A percentile compares a stretch with the other conserved stretches of the same genome.
Conservation (phyloP, 306 rosid genomes). For the Cicer judaicum region DNA sequence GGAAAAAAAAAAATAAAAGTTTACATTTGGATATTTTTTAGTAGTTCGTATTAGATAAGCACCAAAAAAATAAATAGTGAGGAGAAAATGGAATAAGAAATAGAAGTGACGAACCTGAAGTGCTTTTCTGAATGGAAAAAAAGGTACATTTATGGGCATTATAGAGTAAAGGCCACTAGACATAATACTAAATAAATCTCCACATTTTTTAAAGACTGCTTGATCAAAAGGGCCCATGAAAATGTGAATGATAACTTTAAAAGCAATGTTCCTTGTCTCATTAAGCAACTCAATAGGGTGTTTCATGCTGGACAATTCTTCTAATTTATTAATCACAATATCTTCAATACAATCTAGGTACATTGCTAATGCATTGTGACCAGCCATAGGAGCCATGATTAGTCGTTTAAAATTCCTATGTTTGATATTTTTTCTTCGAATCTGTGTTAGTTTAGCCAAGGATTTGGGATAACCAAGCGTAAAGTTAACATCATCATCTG, state of each 20-base stretch:
- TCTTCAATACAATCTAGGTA: conserved; percentile 38
- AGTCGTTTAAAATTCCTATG: too few species aligned
- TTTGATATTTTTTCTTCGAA: too few species aligned
- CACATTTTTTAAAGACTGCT: background rate
- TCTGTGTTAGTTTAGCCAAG: background rate
- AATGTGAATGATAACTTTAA: conserved; percentile 41
- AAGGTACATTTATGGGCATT: conserved; percentile 31
- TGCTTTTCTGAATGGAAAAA: conserved; percentile 44
- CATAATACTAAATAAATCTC: background rate
- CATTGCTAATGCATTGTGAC: conserved; percentile 22
- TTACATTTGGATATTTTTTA: too few species aligned
- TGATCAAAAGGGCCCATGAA: conserved; percentile 42
- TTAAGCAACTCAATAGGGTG: conserved; percentile 35
- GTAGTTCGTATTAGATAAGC: too few species aligned
- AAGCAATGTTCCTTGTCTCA: conserved; percentile 28
- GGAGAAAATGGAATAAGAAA: background rate
- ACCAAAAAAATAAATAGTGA: too few species aligned
- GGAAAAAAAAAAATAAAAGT: too few species aligned
- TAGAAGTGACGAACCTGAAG: conserved; percentile 35
- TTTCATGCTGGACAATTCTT: conserved; percentile 41
- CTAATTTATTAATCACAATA: conserved; percentile 10
- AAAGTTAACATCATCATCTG: too few species aligned
- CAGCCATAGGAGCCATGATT: conserved; percentile 30
- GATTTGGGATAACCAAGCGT: background rate
- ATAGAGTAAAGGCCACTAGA: background rate